phyloP scores from a whole-genome alignment of 495 filamentous ascomycete species.

The Aspergillus indologenus region DNA sequence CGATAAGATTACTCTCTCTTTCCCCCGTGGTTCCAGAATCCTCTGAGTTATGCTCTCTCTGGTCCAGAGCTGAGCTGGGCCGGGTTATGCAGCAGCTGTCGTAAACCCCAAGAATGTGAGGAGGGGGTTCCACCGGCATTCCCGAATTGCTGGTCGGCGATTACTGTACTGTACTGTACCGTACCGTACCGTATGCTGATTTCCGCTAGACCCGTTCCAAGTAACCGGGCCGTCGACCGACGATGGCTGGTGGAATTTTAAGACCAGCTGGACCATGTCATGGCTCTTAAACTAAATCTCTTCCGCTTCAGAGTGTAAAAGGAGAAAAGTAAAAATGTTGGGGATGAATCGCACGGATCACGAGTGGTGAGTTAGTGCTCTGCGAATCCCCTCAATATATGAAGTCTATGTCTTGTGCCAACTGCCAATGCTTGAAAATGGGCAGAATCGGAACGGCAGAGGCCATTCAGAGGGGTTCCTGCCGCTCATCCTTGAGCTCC shows the following conservation, averaged over 20 bases:
- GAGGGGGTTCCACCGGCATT: conserved; percentile 18
- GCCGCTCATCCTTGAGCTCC: conserved; percentile 3
- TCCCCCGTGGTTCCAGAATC: not conserved
- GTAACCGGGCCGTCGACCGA: not conserved
- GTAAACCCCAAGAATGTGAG: conserved; percentile 12
- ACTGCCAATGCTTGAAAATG: not conserved
- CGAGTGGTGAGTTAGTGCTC: not conserved
- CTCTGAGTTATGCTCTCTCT: too few species aligned
- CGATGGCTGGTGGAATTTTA: not conserved
- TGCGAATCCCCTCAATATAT: not conserved
- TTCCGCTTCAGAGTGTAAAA: not conserved
- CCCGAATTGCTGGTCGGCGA: conserved; percentile 17
- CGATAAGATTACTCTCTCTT: not conserved
- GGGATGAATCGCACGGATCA: not conserved
- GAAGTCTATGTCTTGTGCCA: not conserved
- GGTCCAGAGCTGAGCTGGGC: conserved; percentile 2
- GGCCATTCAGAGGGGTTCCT: not conserved
- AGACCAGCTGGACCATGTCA: not conserved
- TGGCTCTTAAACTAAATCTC: not conserved
- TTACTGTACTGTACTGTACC: conserved; percentile 14
- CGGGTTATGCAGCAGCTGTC: conserved; percentile 18
- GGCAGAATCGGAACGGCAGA: not conserved
- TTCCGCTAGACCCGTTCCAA: not conserved
- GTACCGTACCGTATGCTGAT: not conserved
- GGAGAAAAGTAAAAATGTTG: too few species aligned